Evolutionary conservation across 768 basidiomycete species (phyloP).

Genomic region (Hortiboletus flavorubellus): DNA sequence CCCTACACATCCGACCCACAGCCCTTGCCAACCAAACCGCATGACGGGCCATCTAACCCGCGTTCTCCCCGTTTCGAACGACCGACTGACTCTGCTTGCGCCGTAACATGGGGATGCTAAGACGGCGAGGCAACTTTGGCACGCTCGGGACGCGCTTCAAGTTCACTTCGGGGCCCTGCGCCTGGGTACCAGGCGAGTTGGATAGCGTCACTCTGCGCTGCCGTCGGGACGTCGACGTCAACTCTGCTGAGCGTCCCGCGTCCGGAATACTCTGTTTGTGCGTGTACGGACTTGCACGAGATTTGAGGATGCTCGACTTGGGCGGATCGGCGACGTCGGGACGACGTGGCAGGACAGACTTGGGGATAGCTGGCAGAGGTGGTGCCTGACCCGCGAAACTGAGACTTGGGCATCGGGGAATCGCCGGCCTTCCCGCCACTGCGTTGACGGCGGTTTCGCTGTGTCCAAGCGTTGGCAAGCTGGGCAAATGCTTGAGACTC

Average conservation of each 20-base stretch:
- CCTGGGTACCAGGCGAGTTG: conserved; percentile 5
- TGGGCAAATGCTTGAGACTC: conserved; percentile 25
- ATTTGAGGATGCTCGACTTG: conserved; percentile 16
- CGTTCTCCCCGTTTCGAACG: background rate
- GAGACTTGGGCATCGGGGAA: conserved; percentile 16
- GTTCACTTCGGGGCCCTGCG: background rate
- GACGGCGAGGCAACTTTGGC: conserved; percentile 25
- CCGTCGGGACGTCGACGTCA: conserved; percentile 1
- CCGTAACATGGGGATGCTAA: conserved; percentile 29
- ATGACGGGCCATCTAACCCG: background rate
- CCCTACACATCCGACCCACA: background rate
- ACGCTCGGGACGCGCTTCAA: conserved; percentile 18
- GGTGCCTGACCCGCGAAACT: background rate
- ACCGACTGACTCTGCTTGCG: conserved; percentile 25
- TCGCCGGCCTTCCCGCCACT: background rate
- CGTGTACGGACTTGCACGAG: conserved; percentile 1
- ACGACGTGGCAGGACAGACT: background rate
- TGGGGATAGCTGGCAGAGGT: background rate
- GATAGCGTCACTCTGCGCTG: conserved; percentile 24
- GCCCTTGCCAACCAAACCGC: background rate
- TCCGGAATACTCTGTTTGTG: conserved; percentile 6
- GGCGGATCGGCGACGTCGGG: conserved; percentile 7
- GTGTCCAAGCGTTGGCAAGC: conserved; percentile 18
- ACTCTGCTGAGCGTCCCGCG: background rate
- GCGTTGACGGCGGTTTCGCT: background rate